phyloP scores from a whole-genome alignment of 345 rosid species.

The Corchorus capsularis region DNA sequence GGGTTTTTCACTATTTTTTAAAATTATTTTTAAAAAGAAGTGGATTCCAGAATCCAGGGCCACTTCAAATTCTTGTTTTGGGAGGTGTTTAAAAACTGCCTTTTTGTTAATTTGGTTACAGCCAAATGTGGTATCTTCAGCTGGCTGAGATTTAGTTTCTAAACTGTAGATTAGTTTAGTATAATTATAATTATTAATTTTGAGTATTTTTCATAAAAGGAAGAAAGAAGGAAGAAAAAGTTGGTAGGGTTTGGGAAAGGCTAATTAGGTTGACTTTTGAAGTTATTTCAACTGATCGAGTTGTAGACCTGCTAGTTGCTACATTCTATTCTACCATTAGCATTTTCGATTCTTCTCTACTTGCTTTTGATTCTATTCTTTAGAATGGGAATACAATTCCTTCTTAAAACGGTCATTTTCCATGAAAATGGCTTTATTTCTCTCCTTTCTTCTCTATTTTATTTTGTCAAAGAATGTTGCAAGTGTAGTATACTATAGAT shows the following conservation, averaged over 20 bases:
- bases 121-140: background rate
- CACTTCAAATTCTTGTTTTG: background rate
- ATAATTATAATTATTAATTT: background rate
- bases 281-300: background rate
- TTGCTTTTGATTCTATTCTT: background rate
- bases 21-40: background rate
- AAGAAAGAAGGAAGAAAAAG: too few relatives aligned
- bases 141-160: conserved; percentile 7
- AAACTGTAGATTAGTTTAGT: background rate
- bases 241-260: background rate
- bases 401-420: background rate
- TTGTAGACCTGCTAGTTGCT: background rate
- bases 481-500: background rate
- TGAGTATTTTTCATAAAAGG: background rate
- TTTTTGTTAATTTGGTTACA: background rate
- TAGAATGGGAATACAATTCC: background rate
- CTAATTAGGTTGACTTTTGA: background rate
- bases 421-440: background rate
- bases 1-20: background rate
- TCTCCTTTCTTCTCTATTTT: background rate
- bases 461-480: background rate
- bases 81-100: background rate
- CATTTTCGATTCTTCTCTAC: background rate
- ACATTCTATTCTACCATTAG: background rate
- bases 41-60: background rate